phyloP scores from a whole-genome alignment of 192 early-diverging fungal genomes.

The Entrophospora sp. region DNA sequence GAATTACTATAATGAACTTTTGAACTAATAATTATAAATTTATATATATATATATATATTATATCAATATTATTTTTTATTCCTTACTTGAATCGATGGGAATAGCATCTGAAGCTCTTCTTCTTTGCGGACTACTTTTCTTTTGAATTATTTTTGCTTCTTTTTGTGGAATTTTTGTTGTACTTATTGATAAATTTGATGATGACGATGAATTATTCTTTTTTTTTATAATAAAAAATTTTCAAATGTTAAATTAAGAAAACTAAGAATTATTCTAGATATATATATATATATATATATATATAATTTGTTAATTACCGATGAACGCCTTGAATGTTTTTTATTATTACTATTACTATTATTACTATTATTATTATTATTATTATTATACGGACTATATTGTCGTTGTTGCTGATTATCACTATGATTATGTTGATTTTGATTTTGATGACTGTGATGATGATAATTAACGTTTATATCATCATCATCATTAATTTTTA shows the following conservation, averaged over 20 bases:
- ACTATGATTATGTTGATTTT: not conserved
- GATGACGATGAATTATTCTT: not conserved
- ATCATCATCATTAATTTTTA: too few relatives aligned
- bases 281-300: too few relatives aligned
- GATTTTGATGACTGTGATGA: not conserved
- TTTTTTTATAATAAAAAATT: not conserved
- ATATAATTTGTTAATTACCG: too few relatives aligned
- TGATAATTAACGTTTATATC: not conserved
- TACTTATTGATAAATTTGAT: not conserved
- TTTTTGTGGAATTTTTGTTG: not conserved
- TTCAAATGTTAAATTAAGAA: too few relatives aligned
- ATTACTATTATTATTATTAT: not conserved
- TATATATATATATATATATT: too few relatives aligned
- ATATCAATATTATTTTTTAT: not conserved
- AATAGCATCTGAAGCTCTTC: conserved; percentile 9
- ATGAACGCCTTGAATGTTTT: not conserved
- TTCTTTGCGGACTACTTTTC: conserved; percentile 1
- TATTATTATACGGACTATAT: too few relatives aligned
- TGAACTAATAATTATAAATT: too few relatives aligned
- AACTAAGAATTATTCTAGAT: too few relatives aligned
- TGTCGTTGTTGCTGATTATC: too few relatives aligned
- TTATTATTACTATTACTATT: not conserved
- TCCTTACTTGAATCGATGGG: not conserved
- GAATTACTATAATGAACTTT: too few relatives aligned
- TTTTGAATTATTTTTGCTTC: not conserved